Conservation (phyloP, 116 monocot genomes). For the Iris pallida region DNA sequence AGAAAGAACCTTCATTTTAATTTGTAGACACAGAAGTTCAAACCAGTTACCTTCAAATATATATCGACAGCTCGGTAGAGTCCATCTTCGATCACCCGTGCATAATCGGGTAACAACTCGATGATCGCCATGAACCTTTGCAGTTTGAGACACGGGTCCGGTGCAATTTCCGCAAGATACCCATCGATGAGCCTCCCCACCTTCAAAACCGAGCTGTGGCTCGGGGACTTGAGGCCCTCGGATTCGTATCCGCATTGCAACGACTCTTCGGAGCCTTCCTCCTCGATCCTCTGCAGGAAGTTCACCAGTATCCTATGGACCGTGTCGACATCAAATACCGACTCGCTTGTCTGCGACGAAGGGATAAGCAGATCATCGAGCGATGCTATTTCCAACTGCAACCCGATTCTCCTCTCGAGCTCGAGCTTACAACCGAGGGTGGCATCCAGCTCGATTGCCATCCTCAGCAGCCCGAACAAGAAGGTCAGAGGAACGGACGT, state of each 20-base stretch:
- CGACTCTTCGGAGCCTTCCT: constrained; percentile 54
- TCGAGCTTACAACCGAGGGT: constrained; percentile 49
- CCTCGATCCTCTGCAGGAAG: constrained; percentile 77
- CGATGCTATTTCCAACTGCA: constrained; percentile 70
- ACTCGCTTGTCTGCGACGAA: constrained; percentile 51
- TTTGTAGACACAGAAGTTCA: not conserved
- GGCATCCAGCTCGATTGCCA: constrained; percentile 66
- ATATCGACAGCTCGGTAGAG: constrained; percentile 85
- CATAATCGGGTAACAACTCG: constrained; percentile 86
- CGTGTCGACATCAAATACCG: constrained; percentile 73
- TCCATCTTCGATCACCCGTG: constrained; percentile 82
- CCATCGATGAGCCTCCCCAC: constrained; percentile 86
- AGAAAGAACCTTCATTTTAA: no score
- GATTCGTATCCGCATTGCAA: constrained; percentile 68
- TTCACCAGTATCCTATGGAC: constrained; percentile 69
- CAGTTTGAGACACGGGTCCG: constrained; percentile 75
- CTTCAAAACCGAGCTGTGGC: constrained; percentile 64
- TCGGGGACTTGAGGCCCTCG: constrained; percentile 50
- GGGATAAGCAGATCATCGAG: constrained; percentile 91
- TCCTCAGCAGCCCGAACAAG: constrained; percentile 86
- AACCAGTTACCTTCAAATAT: constrained; percentile 69
- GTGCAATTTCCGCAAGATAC: constrained; percentile 88
- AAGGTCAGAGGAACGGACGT: constrained; percentile 57
- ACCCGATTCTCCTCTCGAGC: constrained; percentile 74
- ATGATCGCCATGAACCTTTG: constrained; percentile 75